Conservation (phyloP, 2,329 filamentous ascomycete species). For the Colletotrichum eleusines region DNA sequence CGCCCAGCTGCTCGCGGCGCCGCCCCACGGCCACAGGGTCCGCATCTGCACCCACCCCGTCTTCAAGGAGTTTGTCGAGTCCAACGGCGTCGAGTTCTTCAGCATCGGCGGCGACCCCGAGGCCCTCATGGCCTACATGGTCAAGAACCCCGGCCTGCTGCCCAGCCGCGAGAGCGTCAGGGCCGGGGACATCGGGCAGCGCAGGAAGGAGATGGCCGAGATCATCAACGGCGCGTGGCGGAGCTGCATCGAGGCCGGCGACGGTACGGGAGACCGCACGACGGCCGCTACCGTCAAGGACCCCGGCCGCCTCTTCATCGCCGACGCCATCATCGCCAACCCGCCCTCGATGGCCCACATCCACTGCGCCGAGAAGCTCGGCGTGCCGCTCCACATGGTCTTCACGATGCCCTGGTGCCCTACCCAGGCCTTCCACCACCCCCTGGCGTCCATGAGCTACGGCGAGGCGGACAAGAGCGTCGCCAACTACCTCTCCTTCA, state of each 20-base stretch:
- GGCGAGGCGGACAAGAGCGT: conserved; percentile 70
- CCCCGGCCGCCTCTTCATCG: conserved; percentile 59
- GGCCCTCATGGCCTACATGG: conserved; percentile 59
- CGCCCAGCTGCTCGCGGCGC: conserved; percentile 57
- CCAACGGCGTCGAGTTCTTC: conserved; percentile 68
- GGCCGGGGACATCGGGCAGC: conserved; percentile 52
- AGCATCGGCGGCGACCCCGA: conserved; percentile 68
- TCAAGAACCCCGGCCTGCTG: conserved; percentile 55
- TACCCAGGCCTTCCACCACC: conserved; percentile 77
- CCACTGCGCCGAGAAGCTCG: conserved; percentile 63
- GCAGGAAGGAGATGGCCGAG: conserved; percentile 53
- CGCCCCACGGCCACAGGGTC: conserved; percentile 63
- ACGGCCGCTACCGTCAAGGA: conserved; percentile 47
- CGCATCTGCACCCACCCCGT: conserved; percentile 67
- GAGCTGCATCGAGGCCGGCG: conserved; percentile 53
- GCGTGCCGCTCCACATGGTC: conserved; percentile 63
- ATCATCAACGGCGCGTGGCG: conserved; percentile 54
- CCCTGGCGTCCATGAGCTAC: conserved; percentile 70
- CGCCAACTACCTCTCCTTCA: conserved; percentile 76
- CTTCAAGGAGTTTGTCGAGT: conserved; percentile 66
- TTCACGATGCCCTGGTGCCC: conserved; percentile 79
- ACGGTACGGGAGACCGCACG: conserved; percentile 47
- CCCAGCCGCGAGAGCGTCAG: conserved; percentile 52
- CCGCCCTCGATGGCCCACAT: conserved; percentile 65
- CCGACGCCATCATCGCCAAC: conserved; percentile 67